A percentile compares a stretch with the other conserved stretches of the same genome.
phyloP scores from a whole-genome alignment of 441 rosid species.

The Pelargonium myrrhifolium region DNA sequence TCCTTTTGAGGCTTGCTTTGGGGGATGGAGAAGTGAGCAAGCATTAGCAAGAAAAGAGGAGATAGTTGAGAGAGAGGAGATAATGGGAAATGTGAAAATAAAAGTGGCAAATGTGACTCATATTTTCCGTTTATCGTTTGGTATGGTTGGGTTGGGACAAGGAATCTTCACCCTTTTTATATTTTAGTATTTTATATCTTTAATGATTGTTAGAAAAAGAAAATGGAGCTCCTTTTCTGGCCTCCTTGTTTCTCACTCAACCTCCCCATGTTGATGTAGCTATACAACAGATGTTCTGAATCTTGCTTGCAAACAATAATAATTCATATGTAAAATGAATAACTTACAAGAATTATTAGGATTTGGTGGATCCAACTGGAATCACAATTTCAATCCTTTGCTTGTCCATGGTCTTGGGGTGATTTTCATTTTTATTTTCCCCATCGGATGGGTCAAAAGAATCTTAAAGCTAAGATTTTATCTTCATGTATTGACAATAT shows the following conservation, averaged over 20 bases:
- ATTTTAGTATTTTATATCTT: neutral
- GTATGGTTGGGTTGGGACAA: conserved; percentile 11
- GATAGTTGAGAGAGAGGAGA: too few species aligned
- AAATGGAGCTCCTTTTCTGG: neutral
- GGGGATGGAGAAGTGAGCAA: too few species aligned
- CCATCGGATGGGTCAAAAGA: too few species aligned
- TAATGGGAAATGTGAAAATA: neutral
- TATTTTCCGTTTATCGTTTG: too few species aligned
- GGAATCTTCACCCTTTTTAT: conserved; percentile 15
- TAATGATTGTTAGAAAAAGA: neutral
- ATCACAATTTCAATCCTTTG: too few species aligned
- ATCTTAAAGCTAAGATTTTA: too few species aligned
- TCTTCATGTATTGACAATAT: conserved; percentile 8
- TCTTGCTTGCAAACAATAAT: neutral
- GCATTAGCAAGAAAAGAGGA: too few species aligned
- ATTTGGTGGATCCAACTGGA: too few species aligned
- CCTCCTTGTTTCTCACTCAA: neutral
- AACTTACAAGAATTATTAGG: neutral
- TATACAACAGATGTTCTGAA: neutral
- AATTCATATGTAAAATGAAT: neutral
- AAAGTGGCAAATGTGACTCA: conserved; percentile 18
- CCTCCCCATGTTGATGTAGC: neutral
- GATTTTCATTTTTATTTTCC: too few species aligned
- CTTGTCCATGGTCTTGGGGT: too few species aligned
- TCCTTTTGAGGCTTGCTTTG: too few species aligned